Percentiles rank a stretch among this genome's conserved stretches.
Conservation (phyloP, 2,329 filamentous ascomycete species). For the Coniosporium tulheliwenetii region DNA sequence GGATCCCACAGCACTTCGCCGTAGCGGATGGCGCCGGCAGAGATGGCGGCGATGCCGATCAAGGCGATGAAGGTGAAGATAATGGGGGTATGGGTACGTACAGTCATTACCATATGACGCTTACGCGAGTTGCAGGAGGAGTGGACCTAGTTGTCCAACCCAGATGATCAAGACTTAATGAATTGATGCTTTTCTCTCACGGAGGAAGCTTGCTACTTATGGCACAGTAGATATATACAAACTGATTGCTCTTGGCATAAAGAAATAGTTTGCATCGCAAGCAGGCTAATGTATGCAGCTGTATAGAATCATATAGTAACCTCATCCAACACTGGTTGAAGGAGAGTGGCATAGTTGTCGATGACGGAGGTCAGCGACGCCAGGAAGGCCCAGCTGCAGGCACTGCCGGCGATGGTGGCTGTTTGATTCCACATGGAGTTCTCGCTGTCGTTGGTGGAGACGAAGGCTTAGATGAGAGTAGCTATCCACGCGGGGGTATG, state of each 20-base stretch:
- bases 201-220: too few species aligned
- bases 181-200: too few species aligned
- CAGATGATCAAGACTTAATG: too few species aligned
- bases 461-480: conserved; percentile 47
- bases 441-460: conserved; percentile 35
- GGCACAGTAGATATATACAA: conserved; percentile 3
- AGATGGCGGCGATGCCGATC: conserved; percentile 44
- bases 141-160: conserved; percentile 24
- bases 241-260: too few species aligned
- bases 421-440: conserved; percentile 31
- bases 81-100: conserved; percentile 33
- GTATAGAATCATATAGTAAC: too few species aligned
- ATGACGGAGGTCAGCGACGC: conserved; percentile 33
- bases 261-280: too few species aligned
- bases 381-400: conserved; percentile 38
- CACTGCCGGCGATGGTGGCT: conserved; percentile 28
- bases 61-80: conserved; percentile 38
- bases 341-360: conserved; percentile 35
- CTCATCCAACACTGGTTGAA: conserved; percentile 37
- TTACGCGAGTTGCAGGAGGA: conserved; percentile 38
- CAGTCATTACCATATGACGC: conserved; percentile 32
- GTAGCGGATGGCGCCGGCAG: conserved; percentile 36
- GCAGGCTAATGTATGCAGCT: too few species aligned
- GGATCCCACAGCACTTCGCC: conserved; percentile 32
- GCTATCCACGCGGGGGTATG: conserved; percentile 44